Percentiles rank a stretch among this genome's conserved stretches.
Conservation (phyloP, 805 yeast species). For the Blastobotrys parvus region DNA sequence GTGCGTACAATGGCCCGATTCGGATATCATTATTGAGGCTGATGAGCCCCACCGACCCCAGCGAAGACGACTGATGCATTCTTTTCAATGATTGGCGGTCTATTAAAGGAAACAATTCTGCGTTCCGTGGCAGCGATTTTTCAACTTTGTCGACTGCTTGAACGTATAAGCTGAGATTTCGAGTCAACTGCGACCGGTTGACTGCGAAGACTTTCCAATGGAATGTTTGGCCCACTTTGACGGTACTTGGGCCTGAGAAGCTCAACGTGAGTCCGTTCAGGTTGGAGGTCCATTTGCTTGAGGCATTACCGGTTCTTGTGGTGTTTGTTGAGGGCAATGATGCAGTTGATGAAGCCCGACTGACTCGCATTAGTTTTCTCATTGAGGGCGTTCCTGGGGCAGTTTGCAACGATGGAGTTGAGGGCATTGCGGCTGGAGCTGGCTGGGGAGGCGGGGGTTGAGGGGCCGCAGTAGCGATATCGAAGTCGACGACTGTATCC, state of each 20-base stretch:
- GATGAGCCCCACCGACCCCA: constrained; percentile 45
- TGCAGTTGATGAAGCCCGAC: constrained; percentile 15
- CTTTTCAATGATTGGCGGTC: constrained; percentile 24
- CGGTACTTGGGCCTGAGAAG: constrained; percentile 54
- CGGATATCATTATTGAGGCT: constrained; percentile 58
- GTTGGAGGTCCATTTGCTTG: constrained; percentile 1
- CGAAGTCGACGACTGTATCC: constrained; percentile 31
- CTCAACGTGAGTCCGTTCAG: constrained; percentile 38
- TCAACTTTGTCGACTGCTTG: constrained; percentile 26
- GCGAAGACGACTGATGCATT: constrained; percentile 26
- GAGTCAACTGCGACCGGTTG: constrained; percentile 44
- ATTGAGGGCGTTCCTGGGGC: constrained; percentile 1
- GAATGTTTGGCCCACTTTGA: constrained; percentile 50
- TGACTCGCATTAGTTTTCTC: constrained; percentile 1
- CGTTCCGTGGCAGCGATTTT: constrained; percentile 12
- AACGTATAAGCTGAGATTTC: constrained; percentile 45
- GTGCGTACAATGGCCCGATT: constrained; percentile 53
- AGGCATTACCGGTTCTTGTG: no score
- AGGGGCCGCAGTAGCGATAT: constrained; percentile 4
- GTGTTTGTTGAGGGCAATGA: constrained; percentile 7
- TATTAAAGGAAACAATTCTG: constrained; percentile 8
- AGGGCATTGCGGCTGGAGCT: not conserved
- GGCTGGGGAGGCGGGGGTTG: constrained; percentile 2
- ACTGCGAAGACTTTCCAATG: constrained; percentile 60
- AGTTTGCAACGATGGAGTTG: not conserved